Base-by-base conservation (phyloP, 805 yeast species). In the Metschnikowia similis region DNA sequence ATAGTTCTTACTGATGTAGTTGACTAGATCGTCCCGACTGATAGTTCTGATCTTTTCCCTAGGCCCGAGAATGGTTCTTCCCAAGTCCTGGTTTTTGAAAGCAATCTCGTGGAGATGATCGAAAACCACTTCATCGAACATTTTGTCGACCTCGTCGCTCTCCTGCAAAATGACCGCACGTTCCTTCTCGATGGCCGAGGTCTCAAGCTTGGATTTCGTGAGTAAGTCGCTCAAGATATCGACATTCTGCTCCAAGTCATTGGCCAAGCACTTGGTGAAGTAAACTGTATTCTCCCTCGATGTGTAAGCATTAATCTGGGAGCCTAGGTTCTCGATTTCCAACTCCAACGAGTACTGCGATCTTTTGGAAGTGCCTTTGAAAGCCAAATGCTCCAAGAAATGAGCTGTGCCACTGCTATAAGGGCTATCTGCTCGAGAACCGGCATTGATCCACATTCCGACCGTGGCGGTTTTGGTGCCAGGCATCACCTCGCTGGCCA, bases 371-470 rank as follows among this genome's bases (percentile, higher is more conserved):
- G 99, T 94, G 26, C 99, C 99, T 66, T 94, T 94, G 75, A 94
- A 94, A 8, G 98, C 96, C 63, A 94, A 75, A 70, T 94, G 99
- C 69, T 94, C 99, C 50, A 94, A 72, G 66, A 94, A 94, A 71
- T 94, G 99, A 0, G 99, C 99, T 7, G 98, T 91, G 43, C 99
- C 99, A 47, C 82, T 76, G 59, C 90, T 90, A 63, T 78, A 78
- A 61, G 87, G 82, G 61, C 83, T 85, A 69, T 94, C 99, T 3
- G 98, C 98, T 54, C 99, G 79, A 3, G 97, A 91, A 2, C 99
- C 99, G 37, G 99, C 97, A 70, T 94, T 97, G 54, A 94, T 90
- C 92, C 97, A 95, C 48, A 94, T 92, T 2, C 98, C 99, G 11
- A 94, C 97, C 1, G 99, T 94, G 53, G 99, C 98, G 40, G 97